These are phyloP conservation scores for Peronospora tabacina DNA, from an alignment of 352 stramenopile genomes.

Conservation along the genomic window DNA sequence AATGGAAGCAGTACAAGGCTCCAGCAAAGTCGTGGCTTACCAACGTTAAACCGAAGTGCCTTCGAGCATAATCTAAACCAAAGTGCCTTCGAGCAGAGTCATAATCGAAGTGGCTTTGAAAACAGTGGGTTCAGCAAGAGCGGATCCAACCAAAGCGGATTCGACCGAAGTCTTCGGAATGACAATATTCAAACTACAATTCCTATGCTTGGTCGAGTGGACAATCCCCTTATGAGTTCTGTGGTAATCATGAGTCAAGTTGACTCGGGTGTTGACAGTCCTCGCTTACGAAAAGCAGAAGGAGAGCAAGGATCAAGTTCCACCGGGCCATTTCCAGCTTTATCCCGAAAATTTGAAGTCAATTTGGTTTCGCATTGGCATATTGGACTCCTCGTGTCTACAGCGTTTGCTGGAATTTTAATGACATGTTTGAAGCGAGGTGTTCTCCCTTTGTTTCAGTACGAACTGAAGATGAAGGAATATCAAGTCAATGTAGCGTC, in stretches of 20 bases:
- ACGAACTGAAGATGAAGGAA: slow-evolving; percentile 30
- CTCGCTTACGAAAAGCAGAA: slow-evolving; percentile 12
- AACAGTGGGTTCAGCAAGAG: slow-evolving; percentile 10
- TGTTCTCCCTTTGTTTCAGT: slow-evolving; percentile 30
- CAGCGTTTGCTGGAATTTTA: slow-evolving; percentile 33
- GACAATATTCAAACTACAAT: slow-evolving; percentile 25
- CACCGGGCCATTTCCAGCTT: slow-evolving; percentile 18
- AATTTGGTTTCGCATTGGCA: slow-evolving; percentile 26
- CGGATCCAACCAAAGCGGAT: slow-evolving; percentile 10
- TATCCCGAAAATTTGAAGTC: slow-evolving; percentile 22
- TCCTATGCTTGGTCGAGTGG: slow-evolving; percentile 20
- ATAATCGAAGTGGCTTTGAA: slow-evolving; percentile 16
- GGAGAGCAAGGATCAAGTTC: not conserved
- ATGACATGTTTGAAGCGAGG: slow-evolving; percentile 38
- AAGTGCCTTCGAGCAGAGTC: slow-evolving; percentile 8
- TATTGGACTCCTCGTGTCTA: slow-evolving; percentile 31
- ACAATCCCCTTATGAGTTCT: slow-evolving; percentile 27
- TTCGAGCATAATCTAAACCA: slow-evolving; percentile 17
- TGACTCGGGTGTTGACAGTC: slow-evolving; percentile 18
- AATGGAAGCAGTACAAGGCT: slow-evolving; percentile 17
- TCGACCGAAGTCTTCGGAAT: slow-evolving; percentile 16
- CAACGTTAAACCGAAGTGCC: slow-evolving; percentile 10
- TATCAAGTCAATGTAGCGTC: slow-evolving; percentile 34
- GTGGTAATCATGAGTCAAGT: slow-evolving; percentile 28
- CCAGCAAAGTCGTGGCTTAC: slow-evolving; percentile 17